A percentile compares a stretch with the other conserved stretches of the same genome.
These are phyloP conservation scores for Fusarium brevicatenulatum DNA, from an alignment of 2,329 filamentous ascomycete species.

Conservation along the genomic window DNA sequence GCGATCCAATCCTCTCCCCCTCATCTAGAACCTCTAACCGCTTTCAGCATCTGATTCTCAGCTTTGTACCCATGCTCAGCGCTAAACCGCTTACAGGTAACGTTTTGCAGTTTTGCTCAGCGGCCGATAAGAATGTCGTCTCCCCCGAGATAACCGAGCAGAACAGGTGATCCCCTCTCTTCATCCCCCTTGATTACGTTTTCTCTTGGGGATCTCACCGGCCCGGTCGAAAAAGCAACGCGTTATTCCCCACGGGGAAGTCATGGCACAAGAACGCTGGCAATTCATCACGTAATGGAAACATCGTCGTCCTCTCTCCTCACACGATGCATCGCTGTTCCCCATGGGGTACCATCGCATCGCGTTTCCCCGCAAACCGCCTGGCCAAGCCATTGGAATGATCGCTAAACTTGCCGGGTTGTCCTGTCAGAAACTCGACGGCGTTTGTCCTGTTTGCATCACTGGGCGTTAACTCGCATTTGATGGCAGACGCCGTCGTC, in stretches of 20 bases:
- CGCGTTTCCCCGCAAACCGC: slow-evolving; percentile 26
- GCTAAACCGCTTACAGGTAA: slow-evolving; percentile 36
- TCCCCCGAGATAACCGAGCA: slow-evolving; percentile 35
- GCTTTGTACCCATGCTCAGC: slow-evolving; percentile 7
- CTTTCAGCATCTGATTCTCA: slow-evolving; percentile 38
- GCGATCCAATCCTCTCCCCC: not conserved
- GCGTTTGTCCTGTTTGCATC: not conserved
- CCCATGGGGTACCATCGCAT: slow-evolving; percentile 29
- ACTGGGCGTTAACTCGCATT: not conserved
- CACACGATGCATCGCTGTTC: slow-evolving; percentile 13
- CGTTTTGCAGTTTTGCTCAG: slow-evolving; percentile 26
- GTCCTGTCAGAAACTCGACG: not conserved
- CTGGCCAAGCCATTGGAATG: not conserved
- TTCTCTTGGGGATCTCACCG: not conserved
- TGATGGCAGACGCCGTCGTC: not conserved
- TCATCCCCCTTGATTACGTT: not conserved
- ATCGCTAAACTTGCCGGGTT: not conserved
- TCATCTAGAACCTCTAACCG: not conserved
- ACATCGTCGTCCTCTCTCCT: not conserved
- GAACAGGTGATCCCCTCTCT: slow-evolving; percentile 16
- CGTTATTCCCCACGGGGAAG: slow-evolving; percentile 29
- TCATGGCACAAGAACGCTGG: not conserved
- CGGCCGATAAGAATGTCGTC: slow-evolving; percentile 29
- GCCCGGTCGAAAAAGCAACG: slow-evolving; percentile 18
- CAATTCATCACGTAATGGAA: slow-evolving; percentile 36